phyloP scores from a whole-genome alignment of 78 protist species.

The Chrysochromulina parva region DNA sequence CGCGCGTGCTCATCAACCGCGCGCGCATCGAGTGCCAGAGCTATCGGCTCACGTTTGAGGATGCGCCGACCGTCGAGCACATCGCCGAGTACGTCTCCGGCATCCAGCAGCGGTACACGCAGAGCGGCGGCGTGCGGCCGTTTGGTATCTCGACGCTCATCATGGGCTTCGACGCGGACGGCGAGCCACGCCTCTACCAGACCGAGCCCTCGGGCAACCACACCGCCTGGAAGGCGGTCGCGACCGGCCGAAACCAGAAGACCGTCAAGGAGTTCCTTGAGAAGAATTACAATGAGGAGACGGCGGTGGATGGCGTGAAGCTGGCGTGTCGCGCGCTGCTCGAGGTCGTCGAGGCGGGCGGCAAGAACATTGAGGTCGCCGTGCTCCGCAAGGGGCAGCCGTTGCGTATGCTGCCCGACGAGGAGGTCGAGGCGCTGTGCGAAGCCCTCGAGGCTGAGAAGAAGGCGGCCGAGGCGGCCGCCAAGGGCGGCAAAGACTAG shows the following conservation, averaged over 20 bases:
- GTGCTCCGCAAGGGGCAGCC: conserved; percentile 55
- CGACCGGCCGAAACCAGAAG: conserved; percentile 82
- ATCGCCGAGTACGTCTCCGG: conserved; percentile 45
- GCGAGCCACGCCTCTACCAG: conserved; percentile 88
- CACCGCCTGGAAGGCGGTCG: conserved; percentile 91
- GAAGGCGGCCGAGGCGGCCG: conserved; percentile 34
- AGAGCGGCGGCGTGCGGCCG: conserved; percentile 94
- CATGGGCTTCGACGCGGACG: conserved; percentile 91
- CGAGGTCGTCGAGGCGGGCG: conserved; percentile 97
- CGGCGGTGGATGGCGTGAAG: conserved; percentile 68
- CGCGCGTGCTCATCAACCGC: conserved; percentile 88
- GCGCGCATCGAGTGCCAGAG: conserved; percentile 96
- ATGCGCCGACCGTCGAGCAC: conserved; percentile 83
- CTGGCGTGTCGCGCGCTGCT: conserved; percentile 94
- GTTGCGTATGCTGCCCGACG: conserved; percentile 18
- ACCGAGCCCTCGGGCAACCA: conserved; percentile 97
- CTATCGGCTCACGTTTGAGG: conserved; percentile 94
- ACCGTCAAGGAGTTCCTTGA: conserved; percentile 91
- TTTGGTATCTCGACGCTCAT: conserved; percentile 97
- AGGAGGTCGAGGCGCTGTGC: conserved; percentile 48
- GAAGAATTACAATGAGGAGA: conserved; percentile 83
- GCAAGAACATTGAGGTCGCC: conserved; percentile 92
- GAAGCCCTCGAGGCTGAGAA: conserved; percentile 55
- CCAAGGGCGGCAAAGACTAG: neutral
- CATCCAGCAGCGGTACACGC: conserved; percentile 96